Conservation (phyloP, 257 asterid species). For the Jacaranda mimosifolia region DNA sequence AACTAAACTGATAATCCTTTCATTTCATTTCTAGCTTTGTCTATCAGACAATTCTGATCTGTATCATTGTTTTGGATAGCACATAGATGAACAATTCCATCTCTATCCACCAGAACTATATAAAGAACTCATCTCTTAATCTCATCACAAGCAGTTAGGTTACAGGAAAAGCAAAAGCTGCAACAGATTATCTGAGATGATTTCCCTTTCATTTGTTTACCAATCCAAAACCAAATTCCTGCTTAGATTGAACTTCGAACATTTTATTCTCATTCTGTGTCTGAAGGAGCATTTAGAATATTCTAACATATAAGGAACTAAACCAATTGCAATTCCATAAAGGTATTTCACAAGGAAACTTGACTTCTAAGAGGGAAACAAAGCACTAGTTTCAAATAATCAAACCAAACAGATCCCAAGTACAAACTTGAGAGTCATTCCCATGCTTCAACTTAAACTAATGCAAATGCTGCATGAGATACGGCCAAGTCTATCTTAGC, state of each 20-base stretch:
- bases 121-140: neutral
- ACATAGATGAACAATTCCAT: neutral
- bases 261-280: neutral
- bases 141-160: neutral
- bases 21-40: conserved; percentile 12
- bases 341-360: neutral
- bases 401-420: conserved; percentile 8
- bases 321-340: neutral
- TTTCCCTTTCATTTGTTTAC: neutral
- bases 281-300: conserved; percentile 18
- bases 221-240: conserved; percentile 26
- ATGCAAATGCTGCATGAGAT: neutral
- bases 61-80: neutral
- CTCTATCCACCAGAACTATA: neutral
- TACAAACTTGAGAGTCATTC: neutral
- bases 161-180: conserved; percentile 4
- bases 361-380: neutral
- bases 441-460: conserved; percentile 19
- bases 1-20: neutral
- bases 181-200: neutral
- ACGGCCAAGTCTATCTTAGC: neutral
- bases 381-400: neutral
- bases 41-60: neutral
- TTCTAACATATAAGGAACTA: neutral
- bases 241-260: conserved; percentile 4